These are phyloP conservation scores for Paulownia fortunei DNA, from an alignment of 257 asterid species.

Conservation along the genomic window DNA sequence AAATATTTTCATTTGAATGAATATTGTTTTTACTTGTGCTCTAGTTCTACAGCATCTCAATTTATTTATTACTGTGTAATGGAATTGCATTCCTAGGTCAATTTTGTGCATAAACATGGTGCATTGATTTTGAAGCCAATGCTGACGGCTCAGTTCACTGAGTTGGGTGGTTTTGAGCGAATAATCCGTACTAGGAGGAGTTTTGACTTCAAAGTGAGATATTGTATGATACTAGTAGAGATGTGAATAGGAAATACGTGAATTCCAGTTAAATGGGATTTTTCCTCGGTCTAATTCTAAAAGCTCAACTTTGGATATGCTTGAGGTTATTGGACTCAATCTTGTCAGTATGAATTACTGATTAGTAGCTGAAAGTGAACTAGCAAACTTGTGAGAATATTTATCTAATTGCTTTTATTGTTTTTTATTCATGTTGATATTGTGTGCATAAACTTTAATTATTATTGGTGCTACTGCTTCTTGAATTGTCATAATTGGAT, in stretches of 20 bases:
- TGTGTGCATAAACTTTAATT: not conserved
- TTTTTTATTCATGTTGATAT: not conserved
- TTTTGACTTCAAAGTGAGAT: not conserved
- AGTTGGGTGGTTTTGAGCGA: conserved; percentile 19
- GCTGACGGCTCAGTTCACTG: conserved; percentile 31
- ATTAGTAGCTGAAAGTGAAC: conserved; percentile 11
- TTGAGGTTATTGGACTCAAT: not conserved
- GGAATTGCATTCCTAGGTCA: conserved; percentile 29
- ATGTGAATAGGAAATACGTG: not conserved
- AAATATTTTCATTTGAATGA: not conserved
- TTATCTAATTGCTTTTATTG: not conserved
- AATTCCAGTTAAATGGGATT: not conserved
- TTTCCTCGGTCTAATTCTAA: not conserved
- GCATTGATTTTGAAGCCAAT: conserved; percentile 35
- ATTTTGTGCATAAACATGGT: conserved; percentile 25
- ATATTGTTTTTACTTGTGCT: conserved; percentile 19
- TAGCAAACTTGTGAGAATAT: not conserved
- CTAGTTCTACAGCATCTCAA: conserved; percentile 19
- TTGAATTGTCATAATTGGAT: conserved; percentile 12
- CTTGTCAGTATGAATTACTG: not conserved
- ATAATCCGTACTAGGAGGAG: not conserved
- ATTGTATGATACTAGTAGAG: not conserved
- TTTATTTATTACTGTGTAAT: not conserved
- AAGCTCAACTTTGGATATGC: not conserved
- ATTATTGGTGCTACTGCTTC: conserved; percentile 16